A percentile compares a stretch with the other conserved stretches of the same genome.
Conservation (phyloP, 345 rosid genomes). For the Euphorbia peplus region DNA sequence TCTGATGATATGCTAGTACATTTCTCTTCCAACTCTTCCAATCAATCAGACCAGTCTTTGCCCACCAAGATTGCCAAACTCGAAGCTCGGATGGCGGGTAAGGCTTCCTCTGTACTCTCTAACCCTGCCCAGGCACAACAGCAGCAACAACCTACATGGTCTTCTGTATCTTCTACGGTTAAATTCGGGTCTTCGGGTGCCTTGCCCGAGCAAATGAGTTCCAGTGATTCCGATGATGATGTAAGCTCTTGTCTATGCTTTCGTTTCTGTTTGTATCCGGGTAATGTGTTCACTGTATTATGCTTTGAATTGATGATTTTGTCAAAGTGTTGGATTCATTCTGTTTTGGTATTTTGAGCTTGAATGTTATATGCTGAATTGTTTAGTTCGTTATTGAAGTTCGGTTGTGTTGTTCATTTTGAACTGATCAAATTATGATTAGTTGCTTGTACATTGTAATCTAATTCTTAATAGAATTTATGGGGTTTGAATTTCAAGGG, state of each 20-base stretch:
- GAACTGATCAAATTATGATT: neutral
- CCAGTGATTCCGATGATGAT: slow-evolving; percentile 90
- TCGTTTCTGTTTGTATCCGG: neutral
- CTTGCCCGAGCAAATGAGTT: slow-evolving; percentile 45
- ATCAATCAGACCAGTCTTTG: slow-evolving; percentile 89
- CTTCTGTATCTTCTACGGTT: slow-evolving; percentile 46
- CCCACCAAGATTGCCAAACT: slow-evolving; percentile 98
- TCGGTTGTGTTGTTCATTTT: neutral
- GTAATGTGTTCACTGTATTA: neutral
- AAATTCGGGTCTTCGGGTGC: slow-evolving; percentile 46
- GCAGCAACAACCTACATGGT: slow-evolving; percentile 39
- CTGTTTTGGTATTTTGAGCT: neutral
- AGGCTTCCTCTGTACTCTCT: slow-evolving; percentile 40
- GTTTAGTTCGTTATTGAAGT: neutral
- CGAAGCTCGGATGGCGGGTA: slow-evolving; percentile 98
- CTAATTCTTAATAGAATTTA: neutral
- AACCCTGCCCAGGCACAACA: slow-evolving; percentile 12
- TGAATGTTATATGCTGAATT: neutral
- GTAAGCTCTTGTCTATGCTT: slow-evolving; percentile 1
- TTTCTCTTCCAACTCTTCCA: slow-evolving; percentile 92
- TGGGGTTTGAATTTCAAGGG: neutral
- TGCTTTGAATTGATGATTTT: neutral
- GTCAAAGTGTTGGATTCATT: neutral
- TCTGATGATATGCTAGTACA: slow-evolving; percentile 90
- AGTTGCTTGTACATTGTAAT: neutral